These are phyloP conservation scores for Dictyostelium citrinum DNA, from an alignment of 78 protist genomes.

Conservation along the genomic window DNA sequence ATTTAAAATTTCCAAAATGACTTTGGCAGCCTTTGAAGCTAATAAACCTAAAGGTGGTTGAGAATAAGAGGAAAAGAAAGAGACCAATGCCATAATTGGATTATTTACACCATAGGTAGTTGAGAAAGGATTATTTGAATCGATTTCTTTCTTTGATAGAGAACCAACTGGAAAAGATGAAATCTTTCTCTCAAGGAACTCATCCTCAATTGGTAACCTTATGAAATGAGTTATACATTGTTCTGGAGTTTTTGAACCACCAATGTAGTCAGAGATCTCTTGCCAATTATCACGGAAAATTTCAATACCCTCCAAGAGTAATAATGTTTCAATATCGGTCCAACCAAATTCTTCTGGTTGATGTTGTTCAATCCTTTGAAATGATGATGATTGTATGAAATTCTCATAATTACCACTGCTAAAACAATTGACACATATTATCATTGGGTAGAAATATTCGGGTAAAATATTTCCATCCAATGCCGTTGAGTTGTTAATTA, in stretches of 20 bases:
- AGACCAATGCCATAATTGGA: constrained; percentile 20
- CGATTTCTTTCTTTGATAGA: constrained; percentile 33
- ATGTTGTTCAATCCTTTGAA: constrained; percentile 27
- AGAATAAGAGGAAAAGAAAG: constrained; percentile 5
- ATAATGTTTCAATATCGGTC: constrained; percentile 84
- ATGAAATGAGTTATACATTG: constrained; percentile 85
- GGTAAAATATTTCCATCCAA: not conserved
- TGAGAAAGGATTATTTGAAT: constrained; percentile 14
- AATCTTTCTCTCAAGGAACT: constrained; percentile 72
- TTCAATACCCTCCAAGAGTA: constrained; percentile 79
- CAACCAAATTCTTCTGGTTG: constrained; percentile 35
- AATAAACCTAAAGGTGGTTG: not conserved
- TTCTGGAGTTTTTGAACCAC: constrained; percentile 76
- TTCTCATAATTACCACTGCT: constrained; percentile 19
- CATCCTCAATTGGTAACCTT: constrained; percentile 84
- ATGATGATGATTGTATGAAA: not conserved
- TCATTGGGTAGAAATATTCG: not conserved
- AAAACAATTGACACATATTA: constrained; percentile 29
- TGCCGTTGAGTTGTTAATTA: not conserved
- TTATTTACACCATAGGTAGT: not conserved
- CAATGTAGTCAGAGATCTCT: constrained; percentile 76
- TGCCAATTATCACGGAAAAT: constrained; percentile 75
- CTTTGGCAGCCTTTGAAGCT: constrained; percentile 53
- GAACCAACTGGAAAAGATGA: not conserved
- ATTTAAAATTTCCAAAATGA: constrained; percentile 14